phyloP scores from a whole-genome alignment of 495 filamentous ascomycete species.

The Tuber calosporum region DNA sequence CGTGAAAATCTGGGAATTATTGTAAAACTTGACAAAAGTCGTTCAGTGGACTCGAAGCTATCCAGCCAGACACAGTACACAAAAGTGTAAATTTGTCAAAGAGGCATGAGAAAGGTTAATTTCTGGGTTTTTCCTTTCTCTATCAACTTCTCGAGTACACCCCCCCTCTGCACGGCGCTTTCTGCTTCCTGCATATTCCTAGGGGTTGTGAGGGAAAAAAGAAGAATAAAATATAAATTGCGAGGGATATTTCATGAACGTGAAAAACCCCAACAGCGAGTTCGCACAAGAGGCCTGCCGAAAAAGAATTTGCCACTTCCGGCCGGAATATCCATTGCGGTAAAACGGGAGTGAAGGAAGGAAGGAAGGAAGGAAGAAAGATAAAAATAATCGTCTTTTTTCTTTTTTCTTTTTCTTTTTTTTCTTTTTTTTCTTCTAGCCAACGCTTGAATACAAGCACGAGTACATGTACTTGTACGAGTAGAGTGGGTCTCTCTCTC shows the following conservation, averaged over 20 bases:
- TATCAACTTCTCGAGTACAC: too few species aligned
- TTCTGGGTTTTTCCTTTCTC: too few species aligned
- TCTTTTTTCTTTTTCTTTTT: too few species aligned
- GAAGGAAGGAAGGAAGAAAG: too few species aligned
- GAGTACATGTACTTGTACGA: too few species aligned
- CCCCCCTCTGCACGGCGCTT: not conserved
- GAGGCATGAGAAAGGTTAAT: not conserved
- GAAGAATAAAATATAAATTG: not conserved
- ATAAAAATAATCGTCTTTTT: too few species aligned
- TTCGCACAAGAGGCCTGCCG: constrained; percentile 1
- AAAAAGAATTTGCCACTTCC: not conserved
- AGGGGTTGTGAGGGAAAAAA: not conserved
- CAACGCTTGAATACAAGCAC: not conserved
- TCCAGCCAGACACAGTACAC: not conserved
- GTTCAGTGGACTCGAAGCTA: not conserved
- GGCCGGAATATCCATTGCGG: not conserved
- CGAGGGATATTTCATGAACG: constrained; percentile 1
- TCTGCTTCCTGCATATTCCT: not conserved
- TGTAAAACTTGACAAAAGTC: not conserved
- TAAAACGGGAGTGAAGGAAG: not conserved
- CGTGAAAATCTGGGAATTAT: not conserved
- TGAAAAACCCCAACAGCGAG: not conserved
- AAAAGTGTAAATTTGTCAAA: not conserved
- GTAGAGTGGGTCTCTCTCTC: not conserved
- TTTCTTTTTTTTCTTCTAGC: not conserved